These are phyloP conservation scores for Brassica juncea DNA, from an alignment of 345 rosid genomes.

Conservation along the genomic window DNA sequence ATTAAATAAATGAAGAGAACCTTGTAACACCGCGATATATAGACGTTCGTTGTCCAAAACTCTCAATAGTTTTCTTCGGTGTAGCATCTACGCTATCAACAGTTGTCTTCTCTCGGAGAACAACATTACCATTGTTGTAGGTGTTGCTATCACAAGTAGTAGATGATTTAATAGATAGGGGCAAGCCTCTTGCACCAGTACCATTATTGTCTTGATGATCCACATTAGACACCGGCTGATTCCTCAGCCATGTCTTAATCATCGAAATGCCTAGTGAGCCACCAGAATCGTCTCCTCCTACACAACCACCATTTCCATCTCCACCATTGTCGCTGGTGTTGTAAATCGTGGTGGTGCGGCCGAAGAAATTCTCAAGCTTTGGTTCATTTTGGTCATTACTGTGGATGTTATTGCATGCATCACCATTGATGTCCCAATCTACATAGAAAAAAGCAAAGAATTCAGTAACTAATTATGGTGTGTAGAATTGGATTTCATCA, in stretches of 20 bases:
- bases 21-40: slow-evolving; percentile 95
- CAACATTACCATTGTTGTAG: slow-evolving; percentile 12
- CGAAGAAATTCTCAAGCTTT: slow-evolving; percentile 81
- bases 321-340: slow-evolving; percentile 21
- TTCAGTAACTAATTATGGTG: background rate
- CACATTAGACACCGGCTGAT: slow-evolving; percentile 51
- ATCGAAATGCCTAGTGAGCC: slow-evolving; percentile 68
- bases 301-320: slow-evolving; percentile 20
- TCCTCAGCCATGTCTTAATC: slow-evolving; percentile 76
- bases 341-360: slow-evolving; percentile 47
- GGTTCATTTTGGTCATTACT: slow-evolving; percentile 48
- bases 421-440: slow-evolving; percentile 72
- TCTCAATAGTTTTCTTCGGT: slow-evolving; percentile 68
- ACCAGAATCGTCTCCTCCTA: slow-evolving; percentile 14
- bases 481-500: background rate
- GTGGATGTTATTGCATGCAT: slow-evolving; percentile 47
- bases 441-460: background rate
- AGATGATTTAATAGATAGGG: slow-evolving; percentile 64
- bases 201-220: slow-evolving; percentile 31
- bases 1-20: slow-evolving; percentile 29
- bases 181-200: slow-evolving; percentile 52
- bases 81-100: slow-evolving; percentile 43
- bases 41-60: slow-evolving; percentile 92
- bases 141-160: slow-evolving; percentile 29
- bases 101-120: slow-evolving; percentile 38